A percentile compares a stretch with the other conserved stretches of the same genome.
Conservation (phyloP, 164 flowering plant species). For the Nymphaea thermarum region DNA sequence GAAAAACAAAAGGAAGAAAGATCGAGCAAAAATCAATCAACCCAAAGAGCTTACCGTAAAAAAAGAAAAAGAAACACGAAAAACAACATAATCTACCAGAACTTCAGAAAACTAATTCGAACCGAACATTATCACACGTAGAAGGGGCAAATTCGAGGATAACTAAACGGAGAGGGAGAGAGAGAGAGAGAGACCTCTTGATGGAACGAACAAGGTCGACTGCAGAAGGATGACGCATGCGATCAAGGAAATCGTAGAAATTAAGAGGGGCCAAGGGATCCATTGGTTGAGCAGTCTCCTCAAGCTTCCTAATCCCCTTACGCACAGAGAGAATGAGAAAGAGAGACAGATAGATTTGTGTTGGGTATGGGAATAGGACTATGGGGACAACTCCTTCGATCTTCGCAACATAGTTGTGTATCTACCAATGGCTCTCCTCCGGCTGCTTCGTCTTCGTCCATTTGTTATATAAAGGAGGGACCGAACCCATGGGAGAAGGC, state of each 20-base stretch:
- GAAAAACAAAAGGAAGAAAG: background rate
- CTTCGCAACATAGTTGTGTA: background rate
- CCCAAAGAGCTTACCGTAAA: background rate
- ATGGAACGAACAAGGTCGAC: conserved; percentile 45
- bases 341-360: no score
- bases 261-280: background rate
- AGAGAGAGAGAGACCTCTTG: conserved; percentile 24
- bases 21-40: background rate
- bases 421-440: background rate
- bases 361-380: no score
- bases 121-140: background rate
- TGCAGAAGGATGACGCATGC: conserved; percentile 41
- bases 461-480: no score
- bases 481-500: no score
- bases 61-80: background rate
- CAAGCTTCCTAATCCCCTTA: background rate
- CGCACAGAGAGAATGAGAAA: no score
- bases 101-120: background rate
- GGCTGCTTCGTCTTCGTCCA: background rate
- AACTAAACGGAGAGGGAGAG: background rate
- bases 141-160: background rate
- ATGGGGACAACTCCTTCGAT: background rate
- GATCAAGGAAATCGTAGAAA: conserved; percentile 32
- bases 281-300: background rate
- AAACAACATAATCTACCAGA: background rate